phyloP scores from a whole-genome alignment of 2,329 filamentous ascomycete species.

The Talaromyces piceae region DNA sequence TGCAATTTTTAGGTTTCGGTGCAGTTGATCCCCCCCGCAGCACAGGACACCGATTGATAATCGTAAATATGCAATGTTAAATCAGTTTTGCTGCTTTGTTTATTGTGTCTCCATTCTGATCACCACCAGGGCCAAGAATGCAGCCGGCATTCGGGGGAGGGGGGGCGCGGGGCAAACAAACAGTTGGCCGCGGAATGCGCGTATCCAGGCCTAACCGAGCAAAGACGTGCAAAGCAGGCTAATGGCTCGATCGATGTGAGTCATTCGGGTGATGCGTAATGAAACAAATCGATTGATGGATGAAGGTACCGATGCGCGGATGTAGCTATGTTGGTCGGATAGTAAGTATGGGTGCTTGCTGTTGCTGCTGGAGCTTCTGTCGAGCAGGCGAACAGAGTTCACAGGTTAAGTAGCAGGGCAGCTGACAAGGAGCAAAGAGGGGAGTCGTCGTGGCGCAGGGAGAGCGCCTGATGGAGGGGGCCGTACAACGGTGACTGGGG shows the following conservation, averaged over 20 bases:
- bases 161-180: not conserved
- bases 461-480: slow-evolving; percentile 3
- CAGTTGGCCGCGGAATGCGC: not conserved
- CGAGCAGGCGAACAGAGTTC: too few species aligned
- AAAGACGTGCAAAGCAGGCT: not conserved
- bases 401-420: not conserved
- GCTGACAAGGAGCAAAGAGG: not conserved
- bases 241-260: not conserved
- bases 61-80: too few species aligned
- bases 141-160: not conserved
- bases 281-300: not conserved
- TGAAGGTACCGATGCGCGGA: too few species aligned
- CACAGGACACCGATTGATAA: too few species aligned
- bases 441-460: not conserved
- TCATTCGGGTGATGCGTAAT: not conserved
- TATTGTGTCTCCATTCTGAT: not conserved
- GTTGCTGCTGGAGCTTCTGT: too few species aligned
- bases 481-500: not conserved
- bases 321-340: too few species aligned
- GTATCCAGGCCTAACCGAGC: not conserved
- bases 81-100: not conserved
- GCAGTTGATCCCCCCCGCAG: too few species aligned
- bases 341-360: too few species aligned
- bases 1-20: too few species aligned
- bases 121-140: not conserved